A percentile compares a stretch with the other conserved stretches of the same genome.
These are phyloP conservation scores for Jacaranda copaia DNA, from an alignment of 257 asterid genomes.

Conservation along the genomic window DNA sequence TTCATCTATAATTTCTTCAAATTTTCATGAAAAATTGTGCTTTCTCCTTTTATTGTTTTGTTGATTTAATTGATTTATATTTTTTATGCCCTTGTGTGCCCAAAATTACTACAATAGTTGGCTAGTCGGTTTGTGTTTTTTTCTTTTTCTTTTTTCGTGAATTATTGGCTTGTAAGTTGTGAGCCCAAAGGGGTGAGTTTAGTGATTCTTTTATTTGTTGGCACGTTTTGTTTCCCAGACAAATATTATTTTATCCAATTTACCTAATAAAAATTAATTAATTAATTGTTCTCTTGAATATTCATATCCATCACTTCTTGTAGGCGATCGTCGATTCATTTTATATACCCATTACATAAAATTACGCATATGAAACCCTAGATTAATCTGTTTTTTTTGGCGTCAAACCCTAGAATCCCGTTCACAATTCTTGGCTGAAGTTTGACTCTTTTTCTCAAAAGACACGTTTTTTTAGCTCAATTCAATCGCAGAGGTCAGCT, in stretches of 20 bases:
- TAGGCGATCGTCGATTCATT: slow-evolving; percentile 51
- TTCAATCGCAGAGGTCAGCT: slow-evolving; percentile 55
- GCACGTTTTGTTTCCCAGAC: slow-evolving; percentile 58
- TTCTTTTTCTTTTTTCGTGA: background rate
- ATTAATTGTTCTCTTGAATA: slow-evolving; percentile 42
- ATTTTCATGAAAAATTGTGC: background rate
- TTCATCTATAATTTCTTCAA: background rate
- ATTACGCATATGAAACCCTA: slow-evolving; percentile 41
- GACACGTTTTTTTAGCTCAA: slow-evolving; percentile 39
- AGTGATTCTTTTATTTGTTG: slow-evolving; percentile 56
- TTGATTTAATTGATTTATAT: background rate
- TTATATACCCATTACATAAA: slow-evolving; percentile 36
- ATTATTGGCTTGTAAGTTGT: slow-evolving; percentile 30
- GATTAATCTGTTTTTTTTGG: slow-evolving; percentile 36
- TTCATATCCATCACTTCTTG: slow-evolving; percentile 57
- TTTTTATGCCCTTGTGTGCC: background rate
- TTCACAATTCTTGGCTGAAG: slow-evolving; percentile 48
- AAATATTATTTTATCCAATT: slow-evolving; percentile 37
- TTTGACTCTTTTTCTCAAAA: slow-evolving; percentile 45
- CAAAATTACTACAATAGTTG: background rate
- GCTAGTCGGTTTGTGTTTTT: background rate
- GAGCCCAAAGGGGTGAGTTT: slow-evolving; percentile 39
- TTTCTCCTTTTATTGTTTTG: background rate
- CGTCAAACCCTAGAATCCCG: slow-evolving; percentile 58
- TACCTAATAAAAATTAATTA: slow-evolving; percentile 31